phyloP scores from a whole-genome alignment of 2,329 filamentous ascomycete genomes.

The Penicillium sp. region DNA sequence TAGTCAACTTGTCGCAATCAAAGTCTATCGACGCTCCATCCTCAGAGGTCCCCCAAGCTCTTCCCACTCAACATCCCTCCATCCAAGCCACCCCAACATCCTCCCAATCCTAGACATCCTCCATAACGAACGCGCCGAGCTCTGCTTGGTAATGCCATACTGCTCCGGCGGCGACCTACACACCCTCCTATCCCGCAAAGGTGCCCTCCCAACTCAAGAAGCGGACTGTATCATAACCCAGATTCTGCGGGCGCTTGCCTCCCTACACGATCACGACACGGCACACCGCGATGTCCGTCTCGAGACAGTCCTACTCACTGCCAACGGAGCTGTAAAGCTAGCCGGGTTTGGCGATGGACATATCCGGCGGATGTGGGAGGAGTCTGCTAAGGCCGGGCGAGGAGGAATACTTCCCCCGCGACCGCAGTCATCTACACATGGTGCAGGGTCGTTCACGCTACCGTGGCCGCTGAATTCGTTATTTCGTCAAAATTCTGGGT shows the following conservation, averaged over 20 bases:
- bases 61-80: constrained; percentile 10
- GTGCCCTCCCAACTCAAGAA: constrained; percentile 75
- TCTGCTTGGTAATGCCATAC: constrained; percentile 30
- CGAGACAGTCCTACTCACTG: constrained; percentile 85
- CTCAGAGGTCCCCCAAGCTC: background rate
- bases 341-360: constrained; percentile 81
- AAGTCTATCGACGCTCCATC: constrained; percentile 27
- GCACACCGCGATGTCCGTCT: constrained; percentile 94
- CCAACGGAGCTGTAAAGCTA: constrained; percentile 78
- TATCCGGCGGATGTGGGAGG: constrained; percentile 64
- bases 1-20: constrained; percentile 25
- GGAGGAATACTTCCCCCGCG: background rate
- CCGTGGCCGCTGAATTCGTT: constrained; percentile 11
- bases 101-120: constrained; percentile 27
- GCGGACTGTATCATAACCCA: constrained; percentile 88
- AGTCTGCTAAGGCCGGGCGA: constrained; percentile 9
- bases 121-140: constrained; percentile 26
- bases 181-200: constrained; percentile 70
- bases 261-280: constrained; percentile 80
- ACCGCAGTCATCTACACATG: background rate
- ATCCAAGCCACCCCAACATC: constrained; percentile 30
- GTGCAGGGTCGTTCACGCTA: constrained; percentile 11
- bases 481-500: background rate
- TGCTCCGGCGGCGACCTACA: constrained; percentile 85
- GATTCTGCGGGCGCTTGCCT: constrained; percentile 28